Conservation (phyloP, 2,329 filamentous ascomycete genomes). For the Chrysosporium keratinophilum region DNA sequence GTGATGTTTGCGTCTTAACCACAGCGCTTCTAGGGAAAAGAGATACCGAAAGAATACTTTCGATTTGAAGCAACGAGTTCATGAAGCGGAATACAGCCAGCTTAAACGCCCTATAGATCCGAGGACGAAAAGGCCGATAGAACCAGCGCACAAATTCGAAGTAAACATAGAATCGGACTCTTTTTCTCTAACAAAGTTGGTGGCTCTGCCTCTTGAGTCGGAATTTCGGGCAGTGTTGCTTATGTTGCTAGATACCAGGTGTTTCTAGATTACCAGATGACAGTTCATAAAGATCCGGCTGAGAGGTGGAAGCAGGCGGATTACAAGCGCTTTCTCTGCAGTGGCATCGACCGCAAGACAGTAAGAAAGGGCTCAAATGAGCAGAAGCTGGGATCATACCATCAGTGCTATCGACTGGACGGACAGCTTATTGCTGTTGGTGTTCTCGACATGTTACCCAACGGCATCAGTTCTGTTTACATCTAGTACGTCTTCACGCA, state of each 20-base stretch:
- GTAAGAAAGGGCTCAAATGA: conserved; percentile 29
- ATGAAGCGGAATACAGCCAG: conserved; percentile 37
- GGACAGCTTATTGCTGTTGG: conserved; percentile 41
- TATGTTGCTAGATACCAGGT: conserved; percentile 31
- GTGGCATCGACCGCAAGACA: conserved; percentile 34
- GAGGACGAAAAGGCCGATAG: conserved; percentile 34
- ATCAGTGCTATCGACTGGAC: conserved; percentile 43
- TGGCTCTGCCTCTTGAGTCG: conserved; percentile 1
- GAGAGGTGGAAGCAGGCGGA: conserved; percentile 36
- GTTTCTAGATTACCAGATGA: conserved; percentile 39
- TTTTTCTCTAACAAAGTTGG: conserved; percentile 38
- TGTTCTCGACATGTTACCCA: conserved; percentile 40
- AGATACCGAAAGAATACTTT: conserved; percentile 35
- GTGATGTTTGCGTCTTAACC: neutral
- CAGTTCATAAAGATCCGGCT: conserved; percentile 37
- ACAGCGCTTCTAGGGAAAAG: conserved; percentile 31
- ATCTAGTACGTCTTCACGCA: conserved; percentile 34
- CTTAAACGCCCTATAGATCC: conserved; percentile 37
- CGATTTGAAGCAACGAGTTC: conserved; percentile 34
- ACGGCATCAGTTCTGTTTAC: conserved; percentile 42
- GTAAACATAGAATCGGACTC: conserved; percentile 40
- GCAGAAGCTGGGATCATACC: conserved; percentile 40
- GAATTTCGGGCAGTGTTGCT: neutral
- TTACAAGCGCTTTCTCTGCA: conserved; percentile 41
- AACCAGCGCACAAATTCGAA: conserved; percentile 42